Conservation (phyloP, 768 basidiomycete species). For the Floccularia luteovirens region DNA sequence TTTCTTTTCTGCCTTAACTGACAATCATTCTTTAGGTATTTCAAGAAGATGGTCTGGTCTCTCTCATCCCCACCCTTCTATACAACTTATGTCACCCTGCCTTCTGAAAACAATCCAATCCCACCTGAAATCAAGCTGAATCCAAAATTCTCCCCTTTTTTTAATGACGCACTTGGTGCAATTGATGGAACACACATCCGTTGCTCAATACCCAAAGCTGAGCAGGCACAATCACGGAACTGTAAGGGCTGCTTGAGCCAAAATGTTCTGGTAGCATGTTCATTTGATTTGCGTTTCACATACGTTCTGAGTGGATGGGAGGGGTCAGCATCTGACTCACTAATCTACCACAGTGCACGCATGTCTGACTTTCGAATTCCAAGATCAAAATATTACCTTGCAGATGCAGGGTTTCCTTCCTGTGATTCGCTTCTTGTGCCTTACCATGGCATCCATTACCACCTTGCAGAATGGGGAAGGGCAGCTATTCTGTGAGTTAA, state of each 20-base stretch:
- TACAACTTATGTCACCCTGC: constrained; percentile 14
- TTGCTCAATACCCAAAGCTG: neutral
- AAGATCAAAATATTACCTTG: constrained; percentile 23
- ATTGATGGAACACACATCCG: constrained; percentile 16
- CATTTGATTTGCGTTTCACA: constrained; percentile 21
- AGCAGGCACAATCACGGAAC: constrained; percentile 1
- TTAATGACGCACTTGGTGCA: constrained; percentile 23
- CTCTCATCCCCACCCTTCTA: constrained; percentile 19
- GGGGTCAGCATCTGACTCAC: constrained; percentile 24
- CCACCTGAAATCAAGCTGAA: constrained; percentile 13
- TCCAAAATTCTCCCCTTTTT: constrained; percentile 21
- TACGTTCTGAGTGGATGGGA: constrained; percentile 34
- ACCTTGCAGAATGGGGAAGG: constrained; percentile 25
- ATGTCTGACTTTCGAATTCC: constrained; percentile 18
- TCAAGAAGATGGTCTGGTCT: constrained; percentile 14
- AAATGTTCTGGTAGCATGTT: constrained; percentile 26
- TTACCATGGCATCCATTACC: constrained; percentile 26
- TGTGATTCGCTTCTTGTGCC: constrained; percentile 27
- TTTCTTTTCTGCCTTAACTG: constrained; percentile 6
- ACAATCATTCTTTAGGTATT: constrained; percentile 14
- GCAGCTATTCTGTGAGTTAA: constrained; percentile 4
- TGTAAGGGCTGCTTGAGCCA: constrained; percentile 9
- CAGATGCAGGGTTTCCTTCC: constrained; percentile 25
- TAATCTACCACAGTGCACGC: constrained; percentile 19
- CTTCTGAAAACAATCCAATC: constrained; percentile 7